phyloP scores from a whole-genome alignment of 2,329 filamentous ascomycete species.

The Lasiodiplodia gonubiensis region DNA sequence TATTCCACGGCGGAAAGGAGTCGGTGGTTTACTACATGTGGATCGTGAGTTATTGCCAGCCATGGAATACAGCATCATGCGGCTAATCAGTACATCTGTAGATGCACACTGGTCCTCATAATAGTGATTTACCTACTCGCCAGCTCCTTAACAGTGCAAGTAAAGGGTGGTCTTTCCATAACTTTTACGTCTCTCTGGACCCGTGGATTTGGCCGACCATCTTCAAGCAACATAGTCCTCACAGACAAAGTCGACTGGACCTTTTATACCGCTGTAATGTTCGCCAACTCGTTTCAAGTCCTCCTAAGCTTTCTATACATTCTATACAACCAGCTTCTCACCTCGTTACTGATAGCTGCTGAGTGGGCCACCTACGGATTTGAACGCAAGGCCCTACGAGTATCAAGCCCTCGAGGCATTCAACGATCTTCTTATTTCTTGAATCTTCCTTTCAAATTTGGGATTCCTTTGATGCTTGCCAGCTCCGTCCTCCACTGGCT shows the following conservation, averaged over 20 bases:
- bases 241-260: too few relatives aligned
- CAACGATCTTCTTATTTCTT: slow-evolving; percentile 52
- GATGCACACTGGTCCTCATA: too few relatives aligned
- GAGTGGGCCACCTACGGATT: slow-evolving; percentile 54
- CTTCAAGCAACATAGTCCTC: too few relatives aligned
- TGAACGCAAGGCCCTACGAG: slow-evolving; percentile 44
- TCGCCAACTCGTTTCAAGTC: slow-evolving; percentile 31
- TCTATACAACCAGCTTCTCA: slow-evolving; percentile 54
- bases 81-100: too few relatives aligned
- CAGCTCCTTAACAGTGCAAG: too few relatives aligned
- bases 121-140: too few relatives aligned
- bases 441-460: slow-evolving; percentile 47
- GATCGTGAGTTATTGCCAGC: neutral
- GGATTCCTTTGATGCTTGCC: slow-evolving; percentile 42
- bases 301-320: slow-evolving; percentile 44
- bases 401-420: slow-evolving; percentile 42
- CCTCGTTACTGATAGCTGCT: slow-evolving; percentile 52
- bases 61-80: too few relatives aligned
- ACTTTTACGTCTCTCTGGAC: too few relatives aligned
- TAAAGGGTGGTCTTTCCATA: too few relatives aligned
- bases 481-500: slow-evolving; percentile 51
- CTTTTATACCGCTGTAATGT: too few relatives aligned
- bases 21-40: neutral
- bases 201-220: too few relatives aligned
- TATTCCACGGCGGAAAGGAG: neutral